phyloP scores from a whole-genome alignment of 441 rosid genomes.

The Erodium trifolium region DNA sequence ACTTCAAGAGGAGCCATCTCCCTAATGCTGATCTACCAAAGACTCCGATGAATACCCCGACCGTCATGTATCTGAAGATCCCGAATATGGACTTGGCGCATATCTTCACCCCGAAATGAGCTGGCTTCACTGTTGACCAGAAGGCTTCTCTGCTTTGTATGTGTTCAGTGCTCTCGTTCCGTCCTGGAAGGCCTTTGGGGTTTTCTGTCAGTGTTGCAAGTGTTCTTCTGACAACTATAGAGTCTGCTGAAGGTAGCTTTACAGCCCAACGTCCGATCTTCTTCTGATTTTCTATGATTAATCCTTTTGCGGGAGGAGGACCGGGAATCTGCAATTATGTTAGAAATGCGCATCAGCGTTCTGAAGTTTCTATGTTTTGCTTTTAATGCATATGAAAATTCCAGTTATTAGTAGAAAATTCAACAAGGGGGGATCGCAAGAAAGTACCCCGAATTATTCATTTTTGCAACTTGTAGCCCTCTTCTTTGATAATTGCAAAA shows the following conservation, averaged over 20 bases:
- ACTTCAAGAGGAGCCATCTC: constrained; percentile 68
- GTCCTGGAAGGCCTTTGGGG: constrained; percentile 64
- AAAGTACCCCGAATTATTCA: too few relatives aligned
- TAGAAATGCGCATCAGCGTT: constrained; percentile 5
- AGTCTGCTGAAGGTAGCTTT: constrained; percentile 48
- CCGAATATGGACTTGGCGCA: constrained; percentile 55
- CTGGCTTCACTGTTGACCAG: constrained; percentile 69
- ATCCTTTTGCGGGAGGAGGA: constrained; percentile 51
- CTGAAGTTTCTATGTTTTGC: not conserved
- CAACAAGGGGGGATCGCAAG: not conserved
- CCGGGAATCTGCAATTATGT: constrained; percentile 62
- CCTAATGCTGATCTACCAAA: constrained; percentile 45
- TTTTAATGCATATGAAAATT: not conserved
- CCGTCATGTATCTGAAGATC: constrained; percentile 32
- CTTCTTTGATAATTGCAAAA: too few relatives aligned
- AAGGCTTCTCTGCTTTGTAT: constrained; percentile 45
- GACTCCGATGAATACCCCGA: constrained; percentile 57
- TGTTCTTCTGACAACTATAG: constrained; percentile 67
- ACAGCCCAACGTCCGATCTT: too few relatives aligned
- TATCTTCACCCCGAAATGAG: constrained; percentile 70
- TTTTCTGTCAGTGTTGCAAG: constrained; percentile 54
- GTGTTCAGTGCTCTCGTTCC: constrained; percentile 52
- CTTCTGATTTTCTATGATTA: too few relatives aligned
- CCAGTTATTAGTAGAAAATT: not conserved
- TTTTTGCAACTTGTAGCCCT: too few relatives aligned